A percentile compares a stretch with the other conserved stretches of the same genome.
phyloP scores from a whole-genome alignment of 2,329 filamentous ascomycete species.

The Akanthomyces uredinophilus region DNA sequence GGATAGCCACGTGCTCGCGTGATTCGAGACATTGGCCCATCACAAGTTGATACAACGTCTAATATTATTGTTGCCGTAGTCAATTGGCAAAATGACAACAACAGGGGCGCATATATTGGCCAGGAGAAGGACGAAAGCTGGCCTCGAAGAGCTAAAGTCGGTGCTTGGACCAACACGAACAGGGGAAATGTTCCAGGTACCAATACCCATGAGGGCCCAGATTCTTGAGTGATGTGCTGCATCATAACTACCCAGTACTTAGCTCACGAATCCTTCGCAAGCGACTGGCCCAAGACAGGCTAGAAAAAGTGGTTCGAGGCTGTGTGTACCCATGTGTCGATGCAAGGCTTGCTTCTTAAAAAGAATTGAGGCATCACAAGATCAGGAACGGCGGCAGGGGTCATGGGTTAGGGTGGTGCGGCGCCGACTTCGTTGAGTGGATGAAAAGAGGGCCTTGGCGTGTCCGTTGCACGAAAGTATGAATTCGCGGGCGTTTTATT shows the following conservation, averaged over 20 bases:
- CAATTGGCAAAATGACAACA: not conserved
- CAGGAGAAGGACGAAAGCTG: not conserved
- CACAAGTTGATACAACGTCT: not conserved
- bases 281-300: not conserved
- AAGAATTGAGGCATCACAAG: conserved; percentile 12
- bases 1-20: not conserved
- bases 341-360: not conserved
- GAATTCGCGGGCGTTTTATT: not conserved
- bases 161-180: not conserved
- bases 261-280: not conserved
- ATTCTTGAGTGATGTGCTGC: too few species aligned
- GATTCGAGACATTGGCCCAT: not conserved
- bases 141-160: not conserved
- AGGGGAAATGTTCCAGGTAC: not conserved
- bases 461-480: not conserved
- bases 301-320: not conserved
- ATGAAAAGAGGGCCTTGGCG: not conserved
- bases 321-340: not conserved
- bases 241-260: too few species aligned
- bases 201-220: not conserved
- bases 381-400: conserved; percentile 12
- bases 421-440: not conserved
- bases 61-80: not conserved
- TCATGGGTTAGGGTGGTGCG: conserved; percentile 13
- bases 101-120: not conserved